phyloP scores from a whole-genome alignment of 129 eudicot species.

The Artemisia tridentata region DNA sequence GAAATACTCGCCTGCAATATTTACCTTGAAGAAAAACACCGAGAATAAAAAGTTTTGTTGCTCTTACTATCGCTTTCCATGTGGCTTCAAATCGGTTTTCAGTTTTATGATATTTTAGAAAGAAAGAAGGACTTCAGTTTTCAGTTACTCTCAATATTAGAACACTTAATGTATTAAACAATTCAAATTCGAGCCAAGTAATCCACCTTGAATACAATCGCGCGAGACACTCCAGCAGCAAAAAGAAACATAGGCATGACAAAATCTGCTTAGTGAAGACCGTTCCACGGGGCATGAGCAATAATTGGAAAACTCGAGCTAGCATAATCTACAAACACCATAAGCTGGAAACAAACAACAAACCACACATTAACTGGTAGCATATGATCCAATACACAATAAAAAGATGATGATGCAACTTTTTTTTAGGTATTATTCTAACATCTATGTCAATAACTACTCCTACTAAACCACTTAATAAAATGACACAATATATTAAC shows the following conservation, averaged over 20 bases:
- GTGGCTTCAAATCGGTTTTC: slow-evolving; percentile 56
- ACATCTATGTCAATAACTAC: no score
- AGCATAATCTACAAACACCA: slow-evolving; percentile 77
- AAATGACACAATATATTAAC: no score
- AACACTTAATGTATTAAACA: slow-evolving; percentile 6
- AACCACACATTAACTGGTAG: slow-evolving; percentile 9
- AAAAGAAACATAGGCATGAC: slow-evolving; percentile 88
- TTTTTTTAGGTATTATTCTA: neutral
- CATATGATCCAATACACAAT: neutral
- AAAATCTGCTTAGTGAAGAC: slow-evolving; percentile 70
- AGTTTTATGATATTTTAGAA: slow-evolving; percentile 50
- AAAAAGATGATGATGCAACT: neutral
- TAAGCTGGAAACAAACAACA: slow-evolving; percentile 45
- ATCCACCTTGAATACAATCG: slow-evolving; percentile 64
- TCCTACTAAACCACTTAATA: no score
- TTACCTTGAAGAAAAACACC: slow-evolving; percentile 86
- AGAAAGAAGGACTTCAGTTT: slow-evolving; percentile 20
- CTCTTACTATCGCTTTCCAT: slow-evolving; percentile 52
- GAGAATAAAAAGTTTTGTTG: slow-evolving; percentile 54
- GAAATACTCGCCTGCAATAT: slow-evolving; percentile 4
- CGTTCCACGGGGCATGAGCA: slow-evolving; percentile 80
- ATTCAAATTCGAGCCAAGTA: neutral
- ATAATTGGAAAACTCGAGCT: slow-evolving; percentile 65
- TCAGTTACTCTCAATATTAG: neutral
- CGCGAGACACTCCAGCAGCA: slow-evolving; percentile 70